Percentiles rank a stretch among this genome's conserved stretches.
These are phyloP conservation scores for Zizania latifolia DNA, from an alignment of 176 grass and related monocot species.

Conservation along the genomic window DNA sequence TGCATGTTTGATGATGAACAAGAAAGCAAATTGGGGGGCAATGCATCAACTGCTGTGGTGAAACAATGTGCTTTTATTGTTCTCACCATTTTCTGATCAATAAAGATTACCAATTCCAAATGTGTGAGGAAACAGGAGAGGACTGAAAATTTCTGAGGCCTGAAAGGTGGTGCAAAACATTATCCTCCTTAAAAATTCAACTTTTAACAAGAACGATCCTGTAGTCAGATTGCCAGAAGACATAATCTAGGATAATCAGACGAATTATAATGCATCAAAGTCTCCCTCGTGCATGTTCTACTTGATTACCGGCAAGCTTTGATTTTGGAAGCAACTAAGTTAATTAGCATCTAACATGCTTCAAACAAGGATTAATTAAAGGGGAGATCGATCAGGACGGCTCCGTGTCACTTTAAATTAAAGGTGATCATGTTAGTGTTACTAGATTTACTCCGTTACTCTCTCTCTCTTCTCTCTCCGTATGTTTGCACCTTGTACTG, in stretches of 20 bases:
- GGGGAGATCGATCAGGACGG: constrained; percentile 5
- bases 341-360: neutral
- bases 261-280: no score
- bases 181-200: no score
- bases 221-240: neutral
- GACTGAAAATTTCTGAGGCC: neutral
- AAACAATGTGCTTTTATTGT: neutral
- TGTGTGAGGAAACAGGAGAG: neutral
- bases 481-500: no score
- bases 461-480: no score
- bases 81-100: neutral
- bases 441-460: no score
- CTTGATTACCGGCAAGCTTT: neutral
- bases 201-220: neutral
- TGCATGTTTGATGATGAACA: constrained; percentile 34
- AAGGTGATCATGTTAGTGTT: no score
- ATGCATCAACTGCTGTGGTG: neutral
- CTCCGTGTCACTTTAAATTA: constrained; percentile 34
- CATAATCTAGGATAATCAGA: no score
- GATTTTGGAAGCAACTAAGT: neutral
- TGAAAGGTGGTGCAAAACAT: neutral
- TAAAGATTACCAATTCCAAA: neutral
- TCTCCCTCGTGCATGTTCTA: neutral
- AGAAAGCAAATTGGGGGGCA: constrained; percentile 21
- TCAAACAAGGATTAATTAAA: constrained; percentile 22